A percentile compares a stretch with the other conserved stretches of the same genome.
Conservation (phyloP, 352 stramenopile species). For the Pythium periplocum region DNA sequence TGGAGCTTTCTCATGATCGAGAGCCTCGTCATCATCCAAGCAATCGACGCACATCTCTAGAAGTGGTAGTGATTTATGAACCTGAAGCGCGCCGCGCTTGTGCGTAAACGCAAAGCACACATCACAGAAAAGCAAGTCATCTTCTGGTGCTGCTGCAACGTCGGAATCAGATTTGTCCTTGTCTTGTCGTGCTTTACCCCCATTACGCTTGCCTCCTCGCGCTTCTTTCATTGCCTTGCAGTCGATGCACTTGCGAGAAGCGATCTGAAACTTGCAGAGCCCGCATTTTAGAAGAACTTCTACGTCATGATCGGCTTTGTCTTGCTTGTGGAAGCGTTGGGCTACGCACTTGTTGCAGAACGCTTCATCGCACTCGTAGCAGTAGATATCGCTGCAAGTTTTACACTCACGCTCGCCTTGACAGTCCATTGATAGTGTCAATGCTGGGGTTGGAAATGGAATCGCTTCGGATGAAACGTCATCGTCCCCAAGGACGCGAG, state of each 20-base stretch:
- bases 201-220: neutral
- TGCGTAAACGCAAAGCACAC: slow-evolving; percentile 61
- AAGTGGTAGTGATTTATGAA: slow-evolving; percentile 30
- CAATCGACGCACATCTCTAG: slow-evolving; percentile 46
- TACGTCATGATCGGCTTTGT: slow-evolving; percentile 15
- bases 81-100: slow-evolving; percentile 32
- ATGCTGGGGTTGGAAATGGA: slow-evolving; percentile 31
- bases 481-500: slow-evolving; percentile 33
- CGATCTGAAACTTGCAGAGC: slow-evolving; percentile 60
- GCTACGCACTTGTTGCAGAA: slow-evolving; percentile 44
- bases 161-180: neutral
- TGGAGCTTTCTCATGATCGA: slow-evolving; percentile 2
- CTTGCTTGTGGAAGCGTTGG: slow-evolving; percentile 28
- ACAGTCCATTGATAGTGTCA: slow-evolving; percentile 36
- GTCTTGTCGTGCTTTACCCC: too few relatives aligned
- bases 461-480: slow-evolving; percentile 46
- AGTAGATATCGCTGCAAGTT: slow-evolving; percentile 52
- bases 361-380: slow-evolving; percentile 48
- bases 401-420: slow-evolving; percentile 34
- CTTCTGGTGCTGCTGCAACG: slow-evolving; percentile 1
- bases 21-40: slow-evolving; percentile 14
- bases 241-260: slow-evolving; percentile 38
- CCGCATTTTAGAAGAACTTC: slow-evolving; percentile 33
- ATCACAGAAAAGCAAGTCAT: slow-evolving; percentile 49
- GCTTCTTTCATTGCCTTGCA: slow-evolving; percentile 22